Evolutionary conservation across 306 rosid genomes (phyloP).

Genomic region (Vigna angularis): DNA sequence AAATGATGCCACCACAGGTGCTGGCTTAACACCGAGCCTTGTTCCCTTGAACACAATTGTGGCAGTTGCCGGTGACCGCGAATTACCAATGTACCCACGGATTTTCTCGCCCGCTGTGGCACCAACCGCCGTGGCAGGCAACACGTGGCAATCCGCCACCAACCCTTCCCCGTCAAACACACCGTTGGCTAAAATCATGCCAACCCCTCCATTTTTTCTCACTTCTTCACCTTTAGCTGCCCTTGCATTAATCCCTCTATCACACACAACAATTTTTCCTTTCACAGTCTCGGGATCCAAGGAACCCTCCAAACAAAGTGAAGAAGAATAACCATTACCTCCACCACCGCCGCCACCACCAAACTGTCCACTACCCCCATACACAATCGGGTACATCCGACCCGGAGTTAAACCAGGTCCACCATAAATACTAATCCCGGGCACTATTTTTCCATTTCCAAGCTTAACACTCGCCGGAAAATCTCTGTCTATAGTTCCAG

Average conservation of each 20-base stretch:
- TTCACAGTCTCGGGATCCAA: conserved; percentile 63
- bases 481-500: conserved; percentile 90
- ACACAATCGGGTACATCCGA: conserved; percentile 72
- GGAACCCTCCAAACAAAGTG: conserved; percentile 83
- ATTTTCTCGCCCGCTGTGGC: conserved; percentile 74
- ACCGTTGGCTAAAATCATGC: conserved; percentile 86
- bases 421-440: conserved; percentile 71
- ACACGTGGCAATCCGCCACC: conserved; percentile 87
- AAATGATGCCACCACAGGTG: conserved; percentile 91
- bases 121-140: conserved; percentile 85
- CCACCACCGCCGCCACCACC: conserved; percentile 61
- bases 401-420: conserved; percentile 82
- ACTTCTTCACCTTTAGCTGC: conserved; percentile 89
- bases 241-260: conserved; percentile 86
- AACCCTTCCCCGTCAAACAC: conserved; percentile 92
- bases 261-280: conserved; percentile 84
- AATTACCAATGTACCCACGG: conserved; percentile 61
- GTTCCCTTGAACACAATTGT: conserved; percentile 82
- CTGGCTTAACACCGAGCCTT: conserved; percentile 75
- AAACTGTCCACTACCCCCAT: conserved; percentile 61
- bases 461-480: conserved; percentile 88
- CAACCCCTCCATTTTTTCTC: conserved; percentile 81
- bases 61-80: conserved; percentile 50
- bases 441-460: conserved; percentile 66
- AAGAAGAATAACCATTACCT: conserved; percentile 77